Evolutionary conservation across 1,284 basidiomycete genomes (phyloP).

Genomic region (Trametes versicolor): DNA sequence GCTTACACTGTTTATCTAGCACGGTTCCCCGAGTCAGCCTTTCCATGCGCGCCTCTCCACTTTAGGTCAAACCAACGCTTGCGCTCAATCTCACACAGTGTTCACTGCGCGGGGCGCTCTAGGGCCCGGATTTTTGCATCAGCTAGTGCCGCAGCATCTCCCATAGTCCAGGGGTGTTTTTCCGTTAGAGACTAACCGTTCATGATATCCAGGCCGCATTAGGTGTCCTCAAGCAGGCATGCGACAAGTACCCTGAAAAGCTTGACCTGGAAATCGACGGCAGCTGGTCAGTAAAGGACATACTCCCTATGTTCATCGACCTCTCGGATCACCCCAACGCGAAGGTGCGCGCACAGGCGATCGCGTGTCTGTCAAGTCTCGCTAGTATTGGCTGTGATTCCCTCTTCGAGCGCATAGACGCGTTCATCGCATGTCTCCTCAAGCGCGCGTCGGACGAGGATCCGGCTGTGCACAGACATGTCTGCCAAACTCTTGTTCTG

Average conservation of each 20-base stretch:
- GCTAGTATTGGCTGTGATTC: conserved; percentile 86
- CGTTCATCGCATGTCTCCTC: conserved; percentile 93
- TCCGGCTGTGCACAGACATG: conserved; percentile 92
- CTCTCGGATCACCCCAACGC: conserved; percentile 85
- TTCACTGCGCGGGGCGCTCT: background rate
- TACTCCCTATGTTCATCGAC: conserved; percentile 94
- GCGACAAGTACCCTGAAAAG: conserved; percentile 96
- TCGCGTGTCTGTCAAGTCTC: conserved; percentile 95
- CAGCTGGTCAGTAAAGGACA: conserved; percentile 88
- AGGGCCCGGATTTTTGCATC: background rate
- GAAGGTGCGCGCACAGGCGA: conserved; percentile 93
- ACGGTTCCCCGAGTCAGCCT: background rate
- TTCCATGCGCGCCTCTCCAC: background rate
- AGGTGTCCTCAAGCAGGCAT: conserved; percentile 94
- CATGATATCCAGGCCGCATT: conserved; percentile 80
- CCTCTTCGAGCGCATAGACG: conserved; percentile 90
- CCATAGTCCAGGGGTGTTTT: background rate
- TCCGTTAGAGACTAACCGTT: conserved; percentile 14
- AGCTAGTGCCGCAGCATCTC: background rate
- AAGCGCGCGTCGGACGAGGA: conserved; percentile 94
- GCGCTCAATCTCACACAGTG: background rate
- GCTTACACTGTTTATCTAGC: too few relatives aligned
- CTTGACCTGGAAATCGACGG: conserved; percentile 94
- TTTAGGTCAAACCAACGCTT: background rate
- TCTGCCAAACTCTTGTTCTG: conserved; percentile 95